Evolutionary conservation across 192 early-diverging fungal species (phyloP), one percentile per base, ranked within the genome.

Genomic region (Entophlyctis helioformis): DNA sequence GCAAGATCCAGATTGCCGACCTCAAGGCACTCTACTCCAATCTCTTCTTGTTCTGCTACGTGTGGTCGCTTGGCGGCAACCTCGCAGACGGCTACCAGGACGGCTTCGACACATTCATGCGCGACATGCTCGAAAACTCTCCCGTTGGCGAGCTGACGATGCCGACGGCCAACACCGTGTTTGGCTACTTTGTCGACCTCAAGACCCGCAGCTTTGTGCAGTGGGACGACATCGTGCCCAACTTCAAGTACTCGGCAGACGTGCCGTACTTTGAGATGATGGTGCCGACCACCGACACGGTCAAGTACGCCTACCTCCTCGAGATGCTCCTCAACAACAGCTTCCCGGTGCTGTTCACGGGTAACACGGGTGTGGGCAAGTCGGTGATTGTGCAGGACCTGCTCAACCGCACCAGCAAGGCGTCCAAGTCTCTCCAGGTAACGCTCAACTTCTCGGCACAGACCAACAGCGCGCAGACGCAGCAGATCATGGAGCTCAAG

Each of bases 191-290:
- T 41, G 60, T 74, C 1, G 66, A 72, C 47, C 16, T 72, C 12
- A 78, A 72, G 57, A 43, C 37, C 2, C 65, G 62, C 34, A 33
- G 48, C 1, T 71, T 78, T 45, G 56, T 42, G 9, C 53, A 60
- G 8, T 78, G 75, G 75, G 75, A 78, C 28, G 72, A 78, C 25
- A 48, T 70, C 27, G 71, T 74, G 7, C 69, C 75, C 2, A 37
- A 46, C 1, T 78, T 78, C 53, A 69, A 63, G 34, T 78, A 78
- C 47, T 53, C 59, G 9, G 19, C 42, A 6, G 71, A 71, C 1
- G 55, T 69, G 0, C 75, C 75, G 13, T 78, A 76, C 50, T 78
- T 78, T 46, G 63, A 78, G 55, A 78, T 78, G 71, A 78, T 74
- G 45, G 75, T 78, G 28, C 75, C 68, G 1, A 78, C 75, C 1